A percentile compares a stretch with the other conserved stretches of the same genome.
phyloP scores from a whole-genome alignment of 2,329 filamentous ascomycete genomes.

The Microdochium nivale region DNA sequence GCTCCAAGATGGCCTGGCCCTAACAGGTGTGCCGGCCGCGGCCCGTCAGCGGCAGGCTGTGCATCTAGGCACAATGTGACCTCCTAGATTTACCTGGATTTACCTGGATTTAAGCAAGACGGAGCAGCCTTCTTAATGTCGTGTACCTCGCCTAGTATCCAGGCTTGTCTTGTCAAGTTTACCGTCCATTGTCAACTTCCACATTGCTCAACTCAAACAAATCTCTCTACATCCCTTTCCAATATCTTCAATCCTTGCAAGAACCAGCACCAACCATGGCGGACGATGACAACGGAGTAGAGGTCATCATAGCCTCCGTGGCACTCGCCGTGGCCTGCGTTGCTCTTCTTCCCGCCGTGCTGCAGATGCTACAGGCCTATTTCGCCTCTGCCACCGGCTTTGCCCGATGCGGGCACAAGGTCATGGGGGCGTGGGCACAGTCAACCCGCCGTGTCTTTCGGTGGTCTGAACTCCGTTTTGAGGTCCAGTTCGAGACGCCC shows the following conservation, averaged over 20 bases:
- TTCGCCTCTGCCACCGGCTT: constrained; percentile 7
- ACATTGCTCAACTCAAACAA: too few species aligned
- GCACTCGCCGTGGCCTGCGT: constrained; percentile 12
- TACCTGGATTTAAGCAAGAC: too few species aligned
- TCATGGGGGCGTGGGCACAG: constrained; percentile 13
- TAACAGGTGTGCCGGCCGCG: too few species aligned
- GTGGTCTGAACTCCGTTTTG: constrained; percentile 11
- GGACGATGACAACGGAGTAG: constrained; percentile 2
- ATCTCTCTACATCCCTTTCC: too few species aligned
- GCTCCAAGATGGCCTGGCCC: too few species aligned
- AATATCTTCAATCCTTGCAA: background rate
- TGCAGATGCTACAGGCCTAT: constrained; percentile 12
- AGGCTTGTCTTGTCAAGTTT: too few species aligned
- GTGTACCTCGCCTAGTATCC: too few species aligned
- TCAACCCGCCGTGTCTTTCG: constrained; percentile 7
- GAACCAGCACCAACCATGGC: background rate
- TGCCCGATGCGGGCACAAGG: constrained; percentile 3
- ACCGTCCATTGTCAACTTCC: too few species aligned
- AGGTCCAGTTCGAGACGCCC: constrained; percentile 14
- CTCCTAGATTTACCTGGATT: too few species aligned
- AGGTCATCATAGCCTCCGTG: constrained; percentile 6
- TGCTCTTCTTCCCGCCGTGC: constrained; percentile 4
- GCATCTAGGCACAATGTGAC: too few species aligned
- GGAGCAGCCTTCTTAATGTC: too few species aligned
- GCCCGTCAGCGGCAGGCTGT: too few species aligned